Percentiles rank a stretch among this genome's conserved stretches.
Evolutionary conservation across 2,329 filamentous ascomycete genomes (phyloP).

Genomic region (Fusarium compactum): DNA sequence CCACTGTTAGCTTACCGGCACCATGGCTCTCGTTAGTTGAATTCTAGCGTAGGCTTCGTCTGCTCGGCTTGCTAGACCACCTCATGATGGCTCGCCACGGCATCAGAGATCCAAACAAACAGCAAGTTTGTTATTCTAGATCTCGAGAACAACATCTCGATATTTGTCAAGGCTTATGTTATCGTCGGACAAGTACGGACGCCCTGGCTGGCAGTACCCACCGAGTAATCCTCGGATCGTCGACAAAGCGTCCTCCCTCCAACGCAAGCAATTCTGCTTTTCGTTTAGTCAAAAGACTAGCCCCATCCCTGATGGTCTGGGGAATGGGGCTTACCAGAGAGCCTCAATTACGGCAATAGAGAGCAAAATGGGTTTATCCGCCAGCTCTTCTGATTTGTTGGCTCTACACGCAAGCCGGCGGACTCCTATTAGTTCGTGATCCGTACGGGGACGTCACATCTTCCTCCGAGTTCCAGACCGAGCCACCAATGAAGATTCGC

Average conservation of each 20-base stretch:
- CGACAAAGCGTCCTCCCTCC: neutral
- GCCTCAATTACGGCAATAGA: slow-evolving; percentile 40
- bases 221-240: slow-evolving; percentile 8
- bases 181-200: slow-evolving; percentile 3
- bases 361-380: slow-evolving; percentile 12
- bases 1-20: slow-evolving; percentile 27
- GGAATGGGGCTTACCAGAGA: slow-evolving; percentile 19
- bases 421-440: slow-evolving; percentile 34
- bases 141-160: neutral
- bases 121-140: neutral
- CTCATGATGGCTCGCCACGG: slow-evolving; percentile 15
- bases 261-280: slow-evolving; percentile 20
- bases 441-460: slow-evolving; percentile 30
- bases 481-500: slow-evolving; percentile 31
- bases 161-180: neutral
- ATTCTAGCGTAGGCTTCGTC: slow-evolving; percentile 4
- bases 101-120: neutral
- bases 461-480: slow-evolving; percentile 12
- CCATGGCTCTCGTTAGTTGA: slow-evolving; percentile 15
- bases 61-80: neutral
- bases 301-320: slow-evolving; percentile 3
- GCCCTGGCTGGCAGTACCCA: neutral
- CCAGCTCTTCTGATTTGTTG: slow-evolving; percentile 25
- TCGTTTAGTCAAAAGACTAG: slow-evolving; percentile 28
- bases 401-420: slow-evolving; percentile 4